Percentiles rank a stretch among this genome's conserved stretches.
phyloP scores from a whole-genome alignment of 768 basidiomycete species.

The Auricularia sp. region DNA sequence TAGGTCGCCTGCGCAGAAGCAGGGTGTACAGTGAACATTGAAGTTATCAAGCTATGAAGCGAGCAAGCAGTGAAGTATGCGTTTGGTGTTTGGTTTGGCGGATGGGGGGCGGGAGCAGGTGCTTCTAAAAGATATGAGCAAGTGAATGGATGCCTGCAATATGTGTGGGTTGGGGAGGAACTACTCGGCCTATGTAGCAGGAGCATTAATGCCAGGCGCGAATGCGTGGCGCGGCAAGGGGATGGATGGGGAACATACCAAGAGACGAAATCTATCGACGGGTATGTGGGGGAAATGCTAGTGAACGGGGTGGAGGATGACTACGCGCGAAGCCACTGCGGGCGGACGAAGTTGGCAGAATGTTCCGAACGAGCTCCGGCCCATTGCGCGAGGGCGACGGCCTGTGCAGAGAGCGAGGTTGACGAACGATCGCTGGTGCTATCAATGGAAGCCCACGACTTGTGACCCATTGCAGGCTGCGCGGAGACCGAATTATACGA shows the following conservation, averaged over 20 bases:
- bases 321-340: background rate
- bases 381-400: background rate
- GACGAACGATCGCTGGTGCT: background rate
- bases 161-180: background rate
- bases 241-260: background rate
- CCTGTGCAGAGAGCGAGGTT: background rate
- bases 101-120: background rate
- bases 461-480: background rate
- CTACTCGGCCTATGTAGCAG: background rate
- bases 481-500: background rate
- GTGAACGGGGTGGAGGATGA: background rate
- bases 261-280: background rate
- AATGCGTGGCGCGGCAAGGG: background rate
- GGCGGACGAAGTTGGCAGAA: background rate
- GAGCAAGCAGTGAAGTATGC: too few species aligned
- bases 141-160: background rate
- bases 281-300: background rate
- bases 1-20: background rate
- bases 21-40: background rate
- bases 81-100: too few species aligned
- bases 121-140: background rate
- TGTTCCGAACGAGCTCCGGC: background rate
- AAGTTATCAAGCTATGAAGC: too few species aligned
- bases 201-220: background rate
- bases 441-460: background rate